Evolutionary conservation across 192 early-diverging fungal genomes (phyloP).

Genomic region (Obelidium mucronatum): DNA sequence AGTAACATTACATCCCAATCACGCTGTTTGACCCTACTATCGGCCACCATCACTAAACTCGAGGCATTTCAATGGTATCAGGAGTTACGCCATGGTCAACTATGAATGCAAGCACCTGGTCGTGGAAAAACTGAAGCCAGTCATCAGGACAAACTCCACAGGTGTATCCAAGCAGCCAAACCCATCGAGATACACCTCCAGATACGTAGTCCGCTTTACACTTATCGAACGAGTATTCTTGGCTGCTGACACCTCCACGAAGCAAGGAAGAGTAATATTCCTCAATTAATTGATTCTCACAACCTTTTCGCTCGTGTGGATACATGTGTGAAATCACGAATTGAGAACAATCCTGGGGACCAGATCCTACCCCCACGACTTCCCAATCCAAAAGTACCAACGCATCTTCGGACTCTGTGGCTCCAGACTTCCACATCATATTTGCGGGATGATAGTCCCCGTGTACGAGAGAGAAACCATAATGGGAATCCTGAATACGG

Average conservation of each 20-base stretch:
- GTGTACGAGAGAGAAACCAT: slow-evolving; percentile 17
- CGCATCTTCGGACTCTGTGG: background rate
- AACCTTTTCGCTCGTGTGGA: slow-evolving; percentile 4
- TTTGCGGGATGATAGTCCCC: slow-evolving; percentile 28
- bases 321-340: slow-evolving; percentile 29
- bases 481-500: background rate
- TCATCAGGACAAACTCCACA: background rate
- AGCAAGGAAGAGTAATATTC: slow-evolving; percentile 1
- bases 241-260: background rate
- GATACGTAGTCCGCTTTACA: slow-evolving; percentile 15
- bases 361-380: slow-evolving; percentile 17
- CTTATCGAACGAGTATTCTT: background rate
- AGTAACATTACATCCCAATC: too few species aligned
- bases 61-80: slow-evolving; percentile 22
- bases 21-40: too few species aligned
- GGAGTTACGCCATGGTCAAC: slow-evolving; percentile 13
- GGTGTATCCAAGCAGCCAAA: slow-evolving; percentile 1
- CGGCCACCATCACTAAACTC: background rate
- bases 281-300: background rate
- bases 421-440: slow-evolving; percentile 3
- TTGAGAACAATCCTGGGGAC: slow-evolving; percentile 11
- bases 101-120: slow-evolving; percentile 17
- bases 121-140: slow-evolving; percentile 20
- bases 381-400: slow-evolving; percentile 16
- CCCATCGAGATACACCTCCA: slow-evolving; percentile 13